These are phyloP conservation scores for Radiomyces spectabilis DNA, from an alignment of 192 early-diverging fungal genomes.

Conservation along the genomic window DNA sequence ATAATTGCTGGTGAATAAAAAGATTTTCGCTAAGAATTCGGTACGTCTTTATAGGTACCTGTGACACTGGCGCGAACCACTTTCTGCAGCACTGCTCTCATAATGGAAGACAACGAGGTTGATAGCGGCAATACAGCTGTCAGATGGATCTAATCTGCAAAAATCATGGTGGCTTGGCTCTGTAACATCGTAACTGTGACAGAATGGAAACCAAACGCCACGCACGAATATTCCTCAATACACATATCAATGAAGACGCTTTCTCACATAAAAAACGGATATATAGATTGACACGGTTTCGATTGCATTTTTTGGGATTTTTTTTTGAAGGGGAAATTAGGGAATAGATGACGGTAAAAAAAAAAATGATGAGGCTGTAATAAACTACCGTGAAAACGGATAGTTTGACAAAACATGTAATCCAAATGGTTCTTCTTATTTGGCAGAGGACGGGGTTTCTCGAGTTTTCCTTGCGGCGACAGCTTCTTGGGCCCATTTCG, in stretches of 20 bases:
- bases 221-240: too few species aligned
- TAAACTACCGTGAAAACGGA: too few species aligned
- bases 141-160: too few species aligned
- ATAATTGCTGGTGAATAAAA: not conserved
- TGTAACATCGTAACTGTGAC: not conserved
- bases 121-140: too few species aligned
- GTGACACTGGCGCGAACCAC: constrained; percentile 23
- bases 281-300: not conserved
- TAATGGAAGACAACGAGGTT: too few species aligned
- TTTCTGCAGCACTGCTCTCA: constrained; percentile 29
- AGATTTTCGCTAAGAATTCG: not conserved
- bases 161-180: not conserved
- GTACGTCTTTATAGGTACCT: constrained; percentile 6
- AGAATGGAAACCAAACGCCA: not conserved
- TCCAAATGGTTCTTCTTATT: too few species aligned
- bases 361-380: not conserved
- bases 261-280: too few species aligned
- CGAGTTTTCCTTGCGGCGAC: too few species aligned
- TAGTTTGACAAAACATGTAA: too few species aligned
- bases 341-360: not conserved
- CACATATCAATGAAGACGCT: too few species aligned
- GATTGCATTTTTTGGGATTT: not conserved
- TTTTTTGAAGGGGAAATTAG: not conserved
- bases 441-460: too few species aligned
- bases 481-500: constrained; percentile 67